Conservation (phyloP, 352 stramenopile genomes). For the Phytopythium litorale region DNA sequence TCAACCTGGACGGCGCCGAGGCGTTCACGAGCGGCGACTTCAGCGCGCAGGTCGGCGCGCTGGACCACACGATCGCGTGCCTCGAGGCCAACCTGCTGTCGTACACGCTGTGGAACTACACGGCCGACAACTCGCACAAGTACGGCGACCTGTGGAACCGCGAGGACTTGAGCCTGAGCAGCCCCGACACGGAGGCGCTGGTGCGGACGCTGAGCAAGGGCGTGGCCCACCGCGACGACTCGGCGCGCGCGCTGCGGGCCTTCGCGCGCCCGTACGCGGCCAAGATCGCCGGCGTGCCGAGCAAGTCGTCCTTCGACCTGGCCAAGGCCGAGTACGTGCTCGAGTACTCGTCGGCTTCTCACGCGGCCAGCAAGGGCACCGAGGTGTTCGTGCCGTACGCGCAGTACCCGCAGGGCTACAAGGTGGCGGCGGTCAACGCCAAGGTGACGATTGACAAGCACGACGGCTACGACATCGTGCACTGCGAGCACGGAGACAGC, state of each 20-base stretch:
- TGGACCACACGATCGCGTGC: constrained; percentile 65
- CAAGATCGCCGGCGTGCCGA: constrained; percentile 61
- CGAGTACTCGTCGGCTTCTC: constrained; percentile 38
- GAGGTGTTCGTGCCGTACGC: constrained; percentile 76
- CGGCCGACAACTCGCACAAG: constrained; percentile 67
- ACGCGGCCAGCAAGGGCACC: constrained; percentile 21
- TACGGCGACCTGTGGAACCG: constrained; percentile 86
- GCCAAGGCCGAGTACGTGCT: constrained; percentile 51
- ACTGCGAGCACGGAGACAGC: constrained; percentile 26
- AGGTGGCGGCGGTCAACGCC: constrained; percentile 28
- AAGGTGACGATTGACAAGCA: constrained; percentile 34
- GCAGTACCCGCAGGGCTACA: constrained; percentile 70
- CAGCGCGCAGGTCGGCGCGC: constrained; percentile 33
- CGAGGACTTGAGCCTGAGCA: constrained; percentile 85
- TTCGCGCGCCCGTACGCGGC: constrained; percentile 67
- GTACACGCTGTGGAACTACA: constrained; percentile 91
- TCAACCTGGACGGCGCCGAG: constrained; percentile 48
- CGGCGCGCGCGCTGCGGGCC: constrained; percentile 41
- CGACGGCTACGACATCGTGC: constrained; percentile 44
- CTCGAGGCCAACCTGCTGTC: constrained; percentile 63
- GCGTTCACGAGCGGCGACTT: constrained; percentile 49
- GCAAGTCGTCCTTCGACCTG: constrained; percentile 55
- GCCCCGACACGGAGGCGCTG: constrained; percentile 13
- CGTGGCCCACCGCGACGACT: constrained; percentile 28
- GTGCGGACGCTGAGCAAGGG: constrained; percentile 15